Evolutionary conservation across 805 yeast genomes (phyloP), one percentile per base, ranked within the genome.

Genomic region (Danielia reshetovae): DNA sequence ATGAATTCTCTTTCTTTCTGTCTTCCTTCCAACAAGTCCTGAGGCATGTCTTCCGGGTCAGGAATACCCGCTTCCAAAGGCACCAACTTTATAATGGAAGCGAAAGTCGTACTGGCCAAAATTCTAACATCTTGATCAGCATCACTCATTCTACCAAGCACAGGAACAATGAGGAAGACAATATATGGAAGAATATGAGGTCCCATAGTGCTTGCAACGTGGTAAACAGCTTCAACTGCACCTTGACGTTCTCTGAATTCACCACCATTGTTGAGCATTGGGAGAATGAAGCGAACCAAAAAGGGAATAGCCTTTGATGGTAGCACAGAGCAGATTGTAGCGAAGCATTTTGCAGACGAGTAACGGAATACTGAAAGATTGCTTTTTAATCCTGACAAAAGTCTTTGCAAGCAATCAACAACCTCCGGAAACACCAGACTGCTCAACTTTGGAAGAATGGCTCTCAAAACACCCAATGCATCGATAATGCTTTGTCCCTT

Each of bases 61-160:
- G 95, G 88, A 24, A 93, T 89, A 55, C 97, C 98, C 6, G 95
- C 95, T 63, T 93, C 99, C 39, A 93, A 71, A 4, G 99, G 99
- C 14, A 93, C 97, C 43, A 93, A 66, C 57, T 90, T 93, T 48
- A 93, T 90, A 38, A 93, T 86, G 0, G 95, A 81, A 0, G 99
- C 99, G 72, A 93, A 93, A 0, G 98, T 86, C 0, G 96, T 87
- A 0, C 98, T 90, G 0, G 98, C 94, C 35, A 94, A 62, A 12
- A 83, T 72, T 50, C 99, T 76, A n/a, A 89, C 81, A 54, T 86
- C 96, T 34, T 72, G 73, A 53, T 90, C 86, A 2, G 95, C 71
- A 59, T 93, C 99, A 70, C 96, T 89, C 98, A 93, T 93, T 53
- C 98, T 75, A 29, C 98, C 99, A 48, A 93, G 68, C 4, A 93